phyloP scores from a whole-genome alignment of 352 stramenopile species.

The Phytophthora constricta region DNA sequence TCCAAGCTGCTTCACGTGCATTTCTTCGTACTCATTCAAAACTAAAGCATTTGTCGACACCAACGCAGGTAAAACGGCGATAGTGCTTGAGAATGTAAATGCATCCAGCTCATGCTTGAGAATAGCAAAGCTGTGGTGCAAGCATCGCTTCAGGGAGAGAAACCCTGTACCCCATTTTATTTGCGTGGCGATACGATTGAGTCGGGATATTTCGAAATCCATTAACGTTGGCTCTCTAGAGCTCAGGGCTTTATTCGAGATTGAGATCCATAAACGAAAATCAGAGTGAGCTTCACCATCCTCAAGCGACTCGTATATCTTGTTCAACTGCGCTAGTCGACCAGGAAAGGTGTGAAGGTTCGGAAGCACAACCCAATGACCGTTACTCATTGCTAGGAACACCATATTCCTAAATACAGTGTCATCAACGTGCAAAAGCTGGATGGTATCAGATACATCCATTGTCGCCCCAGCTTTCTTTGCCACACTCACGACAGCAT shows the following conservation, averaged over 20 bases:
- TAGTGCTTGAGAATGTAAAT: constrained; percentile 13
- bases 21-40: constrained; percentile 17
- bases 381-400: constrained; percentile 50
- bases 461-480: constrained; percentile 41
- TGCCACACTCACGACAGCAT: constrained; percentile 41
- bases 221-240: not conserved
- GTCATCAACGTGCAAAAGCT: constrained; percentile 23
- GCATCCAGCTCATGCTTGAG: constrained; percentile 25
- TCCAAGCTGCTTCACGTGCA: constrained; percentile 27
- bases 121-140: constrained; percentile 35
- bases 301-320: constrained; percentile 41
- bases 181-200: constrained; percentile 1
- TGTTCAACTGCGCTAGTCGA: constrained; percentile 32
- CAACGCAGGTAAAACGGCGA: not conserved
- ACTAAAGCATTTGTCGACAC: not conserved
- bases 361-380: constrained; percentile 60
- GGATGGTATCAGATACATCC: constrained; percentile 28
- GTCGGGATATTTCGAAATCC: constrained; percentile 5
- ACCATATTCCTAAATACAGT: constrained; percentile 45
- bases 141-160: constrained; percentile 30
- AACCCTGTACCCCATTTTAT: constrained; percentile 23
- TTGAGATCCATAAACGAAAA: constrained; percentile 70
- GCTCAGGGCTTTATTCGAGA: not conserved
- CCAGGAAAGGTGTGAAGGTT: constrained; percentile 37
- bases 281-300: constrained; percentile 49